phyloP scores from a whole-genome alignment of 2,329 filamentous ascomycete species.

The Penicillium sp. region DNA sequence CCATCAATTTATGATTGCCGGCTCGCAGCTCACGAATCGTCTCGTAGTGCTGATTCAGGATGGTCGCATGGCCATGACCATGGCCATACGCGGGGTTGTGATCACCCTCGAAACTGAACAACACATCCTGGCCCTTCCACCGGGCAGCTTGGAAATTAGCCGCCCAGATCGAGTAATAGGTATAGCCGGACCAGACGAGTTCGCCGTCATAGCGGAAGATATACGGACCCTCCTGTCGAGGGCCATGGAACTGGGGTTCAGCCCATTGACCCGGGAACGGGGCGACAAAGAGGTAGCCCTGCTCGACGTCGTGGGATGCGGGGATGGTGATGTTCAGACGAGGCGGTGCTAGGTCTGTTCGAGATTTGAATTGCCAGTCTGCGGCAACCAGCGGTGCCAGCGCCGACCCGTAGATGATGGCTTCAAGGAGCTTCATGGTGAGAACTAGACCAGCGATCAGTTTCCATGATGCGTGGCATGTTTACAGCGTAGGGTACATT shows the following conservation, averaged over 20 bases:
- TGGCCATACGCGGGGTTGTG: conserved; percentile 58
- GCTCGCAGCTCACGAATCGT: conserved; percentile 58
- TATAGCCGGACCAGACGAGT: conserved; percentile 62
- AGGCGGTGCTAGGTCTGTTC: conserved; percentile 53
- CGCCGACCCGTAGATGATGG: conserved; percentile 18
- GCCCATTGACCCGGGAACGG: conserved; percentile 37
- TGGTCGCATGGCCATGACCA: conserved; percentile 58
- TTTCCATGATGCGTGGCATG: conserved; percentile 24
- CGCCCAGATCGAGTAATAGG: conserved; percentile 57
- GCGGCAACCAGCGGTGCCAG: conserved; percentile 33
- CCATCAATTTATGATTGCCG: conserved; percentile 51
- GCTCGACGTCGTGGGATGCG: conserved; percentile 37
- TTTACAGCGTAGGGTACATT: conserved; percentile 35
- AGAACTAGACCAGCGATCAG: conserved; percentile 31
- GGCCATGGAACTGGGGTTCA: conserved; percentile 33
- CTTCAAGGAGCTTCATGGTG: conserved; percentile 27
- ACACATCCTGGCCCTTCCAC: conserved; percentile 57
- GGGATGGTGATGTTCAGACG: conserved; percentile 45
- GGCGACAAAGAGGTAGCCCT: conserved; percentile 45
- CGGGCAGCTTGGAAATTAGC: conserved; percentile 56
- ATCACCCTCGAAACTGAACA: conserved; percentile 60
- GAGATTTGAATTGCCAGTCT: conserved; percentile 55
- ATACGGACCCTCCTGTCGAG: conserved; percentile 59
- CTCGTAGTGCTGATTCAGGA: conserved; percentile 60
- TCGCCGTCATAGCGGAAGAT: conserved; percentile 61